A percentile compares a stretch with the other conserved stretches of the same genome.
phyloP scores from a whole-genome alignment of 176 grass and related monocot species.

The Eleusine coracana region DNA sequence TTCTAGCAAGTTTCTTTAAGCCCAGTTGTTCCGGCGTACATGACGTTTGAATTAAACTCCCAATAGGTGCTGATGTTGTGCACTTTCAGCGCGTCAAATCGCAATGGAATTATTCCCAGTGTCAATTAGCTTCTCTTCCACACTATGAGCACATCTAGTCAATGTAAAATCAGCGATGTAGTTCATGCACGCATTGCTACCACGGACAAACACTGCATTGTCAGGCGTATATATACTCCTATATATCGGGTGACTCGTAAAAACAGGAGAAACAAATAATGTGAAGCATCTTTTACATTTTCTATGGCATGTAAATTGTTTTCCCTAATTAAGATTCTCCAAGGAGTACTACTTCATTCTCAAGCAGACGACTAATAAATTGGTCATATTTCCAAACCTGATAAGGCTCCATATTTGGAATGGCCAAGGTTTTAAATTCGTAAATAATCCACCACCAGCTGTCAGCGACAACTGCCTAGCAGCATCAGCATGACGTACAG shows the following conservation, averaged over 20 bases:
- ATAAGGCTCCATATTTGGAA: constrained; percentile 5
- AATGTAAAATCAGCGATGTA: background rate
- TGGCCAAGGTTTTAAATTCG: constrained; percentile 13
- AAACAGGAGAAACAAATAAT: too few species aligned
- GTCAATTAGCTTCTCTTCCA: constrained; percentile 8
- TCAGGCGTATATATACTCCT: too few species aligned
- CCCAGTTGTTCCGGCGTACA: background rate
- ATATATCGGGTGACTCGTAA: too few species aligned
- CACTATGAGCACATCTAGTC: constrained; percentile 9
- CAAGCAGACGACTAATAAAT: background rate
- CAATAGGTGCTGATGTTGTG: constrained; percentile 2
- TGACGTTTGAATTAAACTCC: constrained; percentile 29
- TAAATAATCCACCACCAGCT: background rate
- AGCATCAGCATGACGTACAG: background rate
- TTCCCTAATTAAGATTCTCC: too few species aligned
- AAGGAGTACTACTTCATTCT: background rate
- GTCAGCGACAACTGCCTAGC: background rate
- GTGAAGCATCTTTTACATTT: too few species aligned
- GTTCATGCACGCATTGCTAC: background rate
- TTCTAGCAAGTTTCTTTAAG: constrained; percentile 22
- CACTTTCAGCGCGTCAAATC: constrained; percentile 12
- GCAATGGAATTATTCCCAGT: constrained; percentile 28
- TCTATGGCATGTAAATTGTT: background rate
- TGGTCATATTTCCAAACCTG: background rate
- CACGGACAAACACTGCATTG: background rate